These are phyloP conservation scores for Otatea glauca DNA, from an alignment of 176 grass and related monocot species.

Conservation along the genomic window DNA sequence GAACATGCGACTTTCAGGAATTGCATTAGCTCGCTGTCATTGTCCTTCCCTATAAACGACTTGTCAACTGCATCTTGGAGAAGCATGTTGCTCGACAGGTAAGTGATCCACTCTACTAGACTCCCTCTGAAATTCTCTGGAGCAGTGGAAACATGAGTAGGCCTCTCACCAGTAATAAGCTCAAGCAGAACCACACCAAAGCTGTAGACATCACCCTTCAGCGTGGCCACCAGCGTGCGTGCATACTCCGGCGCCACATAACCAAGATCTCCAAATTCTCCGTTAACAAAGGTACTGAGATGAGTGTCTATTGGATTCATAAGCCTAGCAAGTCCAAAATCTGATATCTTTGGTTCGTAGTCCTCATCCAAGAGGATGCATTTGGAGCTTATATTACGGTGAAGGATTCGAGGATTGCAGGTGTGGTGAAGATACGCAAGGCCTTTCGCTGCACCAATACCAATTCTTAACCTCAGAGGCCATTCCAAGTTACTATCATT, in stretches of 20 bases:
- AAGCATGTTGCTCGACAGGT: slow-evolving; percentile 61
- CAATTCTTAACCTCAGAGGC: slow-evolving; percentile 72
- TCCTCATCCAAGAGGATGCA: slow-evolving; percentile 82
- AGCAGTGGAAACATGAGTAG: slow-evolving; percentile 79
- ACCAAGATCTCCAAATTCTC: slow-evolving; percentile 84
- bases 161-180: slow-evolving; percentile 71
- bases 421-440: slow-evolving; percentile 91
- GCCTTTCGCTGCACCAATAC: slow-evolving; percentile 78
- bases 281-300: slow-evolving; percentile 89
- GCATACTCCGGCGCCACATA: slow-evolving; percentile 88
- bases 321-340: slow-evolving; percentile 88
- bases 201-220: slow-evolving; percentile 85
- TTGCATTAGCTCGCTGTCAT: slow-evolving; percentile 66
- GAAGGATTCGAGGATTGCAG: slow-evolving; percentile 86
- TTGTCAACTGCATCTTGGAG: slow-evolving; percentile 73
- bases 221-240: slow-evolving; percentile 69
- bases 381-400: slow-evolving; percentile 94
- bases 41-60: slow-evolving; percentile 59
- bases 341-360: slow-evolving; percentile 82
- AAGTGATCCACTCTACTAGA: slow-evolving; percentile 76
- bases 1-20: slow-evolving; percentile 78
- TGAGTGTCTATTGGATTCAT: slow-evolving; percentile 94
- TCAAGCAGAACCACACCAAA: slow-evolving; percentile 87
- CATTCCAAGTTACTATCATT: slow-evolving; percentile 57
- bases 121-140: slow-evolving; percentile 73